These are phyloP conservation scores for Sphaerulina populicola DNA, from an alignment of 2,329 filamentous ascomycete genomes.

Conservation along the genomic window DNA sequence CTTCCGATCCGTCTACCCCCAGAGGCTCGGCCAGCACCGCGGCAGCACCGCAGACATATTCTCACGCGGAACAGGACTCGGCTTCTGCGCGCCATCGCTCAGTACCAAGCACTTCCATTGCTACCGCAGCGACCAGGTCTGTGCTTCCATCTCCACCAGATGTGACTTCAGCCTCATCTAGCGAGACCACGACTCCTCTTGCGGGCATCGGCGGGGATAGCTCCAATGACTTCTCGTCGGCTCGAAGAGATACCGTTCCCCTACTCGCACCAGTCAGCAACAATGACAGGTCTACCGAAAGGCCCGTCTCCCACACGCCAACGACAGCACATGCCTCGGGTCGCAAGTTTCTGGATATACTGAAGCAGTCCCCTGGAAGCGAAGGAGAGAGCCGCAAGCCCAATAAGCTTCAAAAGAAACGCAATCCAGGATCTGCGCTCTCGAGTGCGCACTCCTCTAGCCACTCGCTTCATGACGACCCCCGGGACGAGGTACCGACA, in stretches of 20 bases:
- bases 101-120: conserved; percentile 27
- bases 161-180: conserved; percentile 36
- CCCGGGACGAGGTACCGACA: conserved; percentile 23
- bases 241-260: conserved; percentile 33
- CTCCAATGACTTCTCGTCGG: conserved; percentile 28
- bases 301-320: conserved; percentile 25
- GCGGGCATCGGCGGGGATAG: conserved; percentile 27
- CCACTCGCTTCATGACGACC: conserved; percentile 49
- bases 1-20: conserved; percentile 45
- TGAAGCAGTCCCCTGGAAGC: conserved; percentile 59
- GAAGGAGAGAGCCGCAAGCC: conserved; percentile 54
- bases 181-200: conserved; percentile 32
- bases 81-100: conserved; percentile 20
- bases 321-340: conserved; percentile 22
- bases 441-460: conserved; percentile 86
- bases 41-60: conserved; percentile 1
- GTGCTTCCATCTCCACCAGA: conserved; percentile 30
- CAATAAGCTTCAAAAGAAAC: conserved; percentile 87
- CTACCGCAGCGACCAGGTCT: conserved; percentile 26
- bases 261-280: conserved; percentile 27
- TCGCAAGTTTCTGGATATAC: conserved; percentile 52
- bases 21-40: conserved; percentile 17
- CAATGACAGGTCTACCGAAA: conserved; percentile 22
- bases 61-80: conserved; percentile 18
- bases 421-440: conserved; percentile 66